Conservation (phyloP, 805 yeast genomes). For the Kuraishia hungarica region DNA sequence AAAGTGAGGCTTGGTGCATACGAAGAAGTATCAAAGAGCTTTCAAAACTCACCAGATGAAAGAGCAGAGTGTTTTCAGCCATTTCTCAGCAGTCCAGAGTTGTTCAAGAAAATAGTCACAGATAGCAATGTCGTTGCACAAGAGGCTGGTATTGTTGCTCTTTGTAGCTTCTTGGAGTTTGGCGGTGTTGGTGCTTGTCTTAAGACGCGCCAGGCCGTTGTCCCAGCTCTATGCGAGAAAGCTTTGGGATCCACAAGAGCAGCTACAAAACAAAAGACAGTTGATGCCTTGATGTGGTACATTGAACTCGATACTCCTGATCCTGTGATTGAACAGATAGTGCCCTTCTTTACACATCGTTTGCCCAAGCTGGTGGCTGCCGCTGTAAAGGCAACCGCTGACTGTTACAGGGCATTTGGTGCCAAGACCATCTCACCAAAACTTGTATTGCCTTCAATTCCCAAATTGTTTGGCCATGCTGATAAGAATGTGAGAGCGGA, state of each 20-base stretch:
- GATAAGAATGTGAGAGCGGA: slow-evolving; percentile 82
- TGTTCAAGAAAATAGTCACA: slow-evolving; percentile 48
- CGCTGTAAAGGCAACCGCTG: slow-evolving; percentile 44
- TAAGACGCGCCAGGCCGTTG: slow-evolving; percentile 31
- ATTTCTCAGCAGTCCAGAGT: slow-evolving; percentile 43
- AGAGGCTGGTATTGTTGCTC: slow-evolving; percentile 62
- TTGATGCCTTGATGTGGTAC: slow-evolving; percentile 51
- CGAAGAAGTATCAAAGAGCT: slow-evolving; percentile 47
- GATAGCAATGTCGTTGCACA: slow-evolving; percentile 91
- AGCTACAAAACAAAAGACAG: slow-evolving; percentile 59
- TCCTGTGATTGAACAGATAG: slow-evolving; percentile 55
- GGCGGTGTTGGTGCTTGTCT: slow-evolving; percentile 39
- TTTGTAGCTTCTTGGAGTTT: slow-evolving; percentile 44
- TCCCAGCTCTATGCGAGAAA: slow-evolving; percentile 64
- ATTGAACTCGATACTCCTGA: slow-evolving; percentile 63
- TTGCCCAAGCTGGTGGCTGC: slow-evolving; percentile 77
- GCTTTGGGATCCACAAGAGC: slow-evolving; percentile 70
- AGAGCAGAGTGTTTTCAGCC: slow-evolving; percentile 46
- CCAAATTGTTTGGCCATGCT: slow-evolving; percentile 73
- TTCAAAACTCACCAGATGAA: slow-evolving; percentile 45
- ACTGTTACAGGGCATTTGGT: slow-evolving; percentile 55
- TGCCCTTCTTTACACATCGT: slow-evolving; percentile 53
- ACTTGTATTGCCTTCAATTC: slow-evolving; percentile 45
- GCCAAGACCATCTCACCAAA: slow-evolving; percentile 52
- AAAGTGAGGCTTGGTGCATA: slow-evolving; percentile 79